Percentiles rank a stretch among this genome's conserved stretches.
Evolutionary conservation across 2,329 filamentous ascomycete genomes (phyloP).

Genomic region (Amylocarpus encephaloides): DNA sequence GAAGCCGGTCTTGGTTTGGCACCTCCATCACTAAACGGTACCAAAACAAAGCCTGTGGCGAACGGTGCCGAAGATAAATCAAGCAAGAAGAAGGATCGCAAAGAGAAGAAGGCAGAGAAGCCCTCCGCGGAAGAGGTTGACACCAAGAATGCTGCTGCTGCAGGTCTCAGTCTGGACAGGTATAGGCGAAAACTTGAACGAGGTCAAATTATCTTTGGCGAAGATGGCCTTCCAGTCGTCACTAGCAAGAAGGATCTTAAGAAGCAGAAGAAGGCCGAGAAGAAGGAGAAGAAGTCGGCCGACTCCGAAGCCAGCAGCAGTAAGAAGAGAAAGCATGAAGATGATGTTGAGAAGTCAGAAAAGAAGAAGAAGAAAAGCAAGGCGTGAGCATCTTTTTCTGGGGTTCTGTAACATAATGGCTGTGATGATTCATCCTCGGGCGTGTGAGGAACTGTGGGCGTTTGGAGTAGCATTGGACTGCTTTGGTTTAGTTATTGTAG

Average conservation of each 20-base stretch:
- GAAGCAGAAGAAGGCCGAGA: conserved; percentile 59
- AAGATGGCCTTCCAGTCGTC: conserved; percentile 59
- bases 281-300: conserved; percentile 32
- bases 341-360: conserved; percentile 52
- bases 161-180: conserved; percentile 66
- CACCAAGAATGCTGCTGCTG: conserved; percentile 51
- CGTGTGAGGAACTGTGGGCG: conserved; percentile 12
- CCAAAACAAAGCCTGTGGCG: conserved; percentile 23
- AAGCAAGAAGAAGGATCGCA: conserved; percentile 36
- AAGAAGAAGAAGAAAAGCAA: conserved; percentile 50
- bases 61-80: conserved; percentile 31
- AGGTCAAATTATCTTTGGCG: conserved; percentile 62
- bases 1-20: conserved; percentile 19
- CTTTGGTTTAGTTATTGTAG: conserved; percentile 5
- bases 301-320: conserved; percentile 38
- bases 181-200: conserved; percentile 74
- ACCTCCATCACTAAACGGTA: conserved; percentile 4
- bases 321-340: conserved; percentile 65
- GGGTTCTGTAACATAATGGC: conserved; percentile 24
- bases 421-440: conserved; percentile 9
- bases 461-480: conserved; percentile 9
- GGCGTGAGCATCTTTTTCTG: conserved; percentile 19
- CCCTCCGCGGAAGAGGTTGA: conserved; percentile 35
- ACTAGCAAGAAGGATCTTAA: conserved; percentile 72
- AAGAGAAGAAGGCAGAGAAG: conserved; percentile 19